phyloP scores from a whole-genome alignment of 2,329 filamentous ascomycete species.

The Pseudogymnoascus sp. region DNA sequence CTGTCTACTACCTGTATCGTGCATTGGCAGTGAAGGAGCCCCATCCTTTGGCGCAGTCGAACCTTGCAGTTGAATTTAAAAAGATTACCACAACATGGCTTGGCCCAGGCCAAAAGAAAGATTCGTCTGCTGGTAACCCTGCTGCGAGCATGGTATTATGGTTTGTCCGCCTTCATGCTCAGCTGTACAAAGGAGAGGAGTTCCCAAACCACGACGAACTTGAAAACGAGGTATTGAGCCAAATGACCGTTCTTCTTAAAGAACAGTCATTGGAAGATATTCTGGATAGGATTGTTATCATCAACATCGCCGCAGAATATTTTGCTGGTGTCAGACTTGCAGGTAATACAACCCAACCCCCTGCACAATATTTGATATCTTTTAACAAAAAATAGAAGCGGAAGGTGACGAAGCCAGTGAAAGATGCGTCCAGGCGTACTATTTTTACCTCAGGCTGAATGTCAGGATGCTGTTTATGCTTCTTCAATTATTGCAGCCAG shows the following conservation, averaged over 20 bases:
- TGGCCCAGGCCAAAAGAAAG: constrained; percentile 29
- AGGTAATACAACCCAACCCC: constrained; percentile 34
- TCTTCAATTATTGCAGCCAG: constrained; percentile 60
- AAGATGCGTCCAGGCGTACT: constrained; percentile 39
- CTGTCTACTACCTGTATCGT: constrained; percentile 84
- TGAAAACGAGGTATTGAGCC: constrained; percentile 75
- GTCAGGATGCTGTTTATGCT: constrained; percentile 67
- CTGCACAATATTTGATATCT: not conserved
- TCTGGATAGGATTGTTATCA: constrained; percentile 70
- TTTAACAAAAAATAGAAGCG: constrained; percentile 35
- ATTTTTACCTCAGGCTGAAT: constrained; percentile 69
- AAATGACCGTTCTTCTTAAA: constrained; percentile 65
- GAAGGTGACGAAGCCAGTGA: constrained; percentile 28
- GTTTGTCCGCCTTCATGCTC: constrained; percentile 80
- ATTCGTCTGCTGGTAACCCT: constrained; percentile 7
- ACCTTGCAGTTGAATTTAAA: constrained; percentile 73
- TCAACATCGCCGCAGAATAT: constrained; percentile 79
- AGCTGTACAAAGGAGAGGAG: constrained; percentile 68
- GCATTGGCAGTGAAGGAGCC: constrained; percentile 67
- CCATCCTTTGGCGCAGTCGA: constrained; percentile 64
- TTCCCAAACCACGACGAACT: constrained; percentile 72
- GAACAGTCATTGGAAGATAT: constrained; percentile 54
- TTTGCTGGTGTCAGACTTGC: constrained; percentile 55
- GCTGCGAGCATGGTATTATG: constrained; percentile 52
- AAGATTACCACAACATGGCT: constrained; percentile 51